Evolutionary conservation across 2,329 filamentous ascomycete genomes (phyloP).

Genomic region (Triangularia setosa): DNA sequence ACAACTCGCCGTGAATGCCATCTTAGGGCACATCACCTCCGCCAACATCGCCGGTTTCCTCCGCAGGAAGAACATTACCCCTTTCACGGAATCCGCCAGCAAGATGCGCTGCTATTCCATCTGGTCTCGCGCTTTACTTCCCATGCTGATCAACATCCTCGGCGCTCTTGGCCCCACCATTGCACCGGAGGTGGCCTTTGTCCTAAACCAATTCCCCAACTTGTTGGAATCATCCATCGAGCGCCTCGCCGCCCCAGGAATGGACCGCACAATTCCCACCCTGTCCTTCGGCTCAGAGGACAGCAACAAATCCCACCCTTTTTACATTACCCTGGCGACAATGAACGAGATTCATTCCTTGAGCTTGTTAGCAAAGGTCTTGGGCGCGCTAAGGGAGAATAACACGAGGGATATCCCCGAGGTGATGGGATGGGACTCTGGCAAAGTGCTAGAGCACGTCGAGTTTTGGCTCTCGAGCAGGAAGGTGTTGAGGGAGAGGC

Average conservation of each 20-base stretch:
- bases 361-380: conserved; percentile 68
- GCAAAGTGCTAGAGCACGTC: conserved; percentile 71
- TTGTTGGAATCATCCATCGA: conserved; percentile 70
- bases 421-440: conserved; percentile 67
- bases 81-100: conserved; percentile 69
- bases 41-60: conserved; percentile 77
- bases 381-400: conserved; percentile 60
- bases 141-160: conserved; percentile 83
- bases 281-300: conserved; percentile 32
- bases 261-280: conserved; percentile 43
- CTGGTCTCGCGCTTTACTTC: conserved; percentile 84
- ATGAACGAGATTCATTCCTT: conserved; percentile 77
- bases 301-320: conserved; percentile 38
- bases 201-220: conserved; percentile 83
- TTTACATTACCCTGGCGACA: conserved; percentile 65
- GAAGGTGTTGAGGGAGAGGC: conserved; percentile 64
- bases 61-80: conserved; percentile 66
- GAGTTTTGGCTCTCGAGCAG: conserved; percentile 74
- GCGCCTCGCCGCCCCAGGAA: conserved; percentile 62
- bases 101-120: conserved; percentile 76
- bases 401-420: conserved; percentile 70
- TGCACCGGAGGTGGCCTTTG: conserved; percentile 77
- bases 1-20: conserved; percentile 80
- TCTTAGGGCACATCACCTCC: conserved; percentile 73
- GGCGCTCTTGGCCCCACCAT: conserved; percentile 75